phyloP scores from a whole-genome alignment of 768 basidiomycete genomes.

The Psilocybe sp. region DNA sequence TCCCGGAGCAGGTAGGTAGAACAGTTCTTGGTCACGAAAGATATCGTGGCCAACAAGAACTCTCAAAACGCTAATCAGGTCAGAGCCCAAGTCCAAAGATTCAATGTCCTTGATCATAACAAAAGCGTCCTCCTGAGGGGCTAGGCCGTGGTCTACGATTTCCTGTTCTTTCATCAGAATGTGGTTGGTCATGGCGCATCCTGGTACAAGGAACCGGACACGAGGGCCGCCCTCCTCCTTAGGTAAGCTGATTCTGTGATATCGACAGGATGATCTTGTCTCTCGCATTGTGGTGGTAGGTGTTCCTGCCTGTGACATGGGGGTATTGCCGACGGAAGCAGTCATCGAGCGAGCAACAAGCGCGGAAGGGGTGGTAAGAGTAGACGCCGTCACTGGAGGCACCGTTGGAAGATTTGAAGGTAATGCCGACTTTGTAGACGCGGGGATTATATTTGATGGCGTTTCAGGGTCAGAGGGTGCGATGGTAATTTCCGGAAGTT shows the following conservation, averaged over 20 bases:
- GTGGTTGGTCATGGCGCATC: constrained; percentile 57
- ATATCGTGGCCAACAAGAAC: constrained; percentile 65
- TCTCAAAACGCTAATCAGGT: constrained; percentile 55
- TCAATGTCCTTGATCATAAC: constrained; percentile 49
- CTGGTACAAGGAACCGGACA: constrained; percentile 65
- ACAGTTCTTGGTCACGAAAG: constrained; percentile 62
- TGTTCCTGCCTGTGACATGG: constrained; percentile 38
- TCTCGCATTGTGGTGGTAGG: too few species aligned
- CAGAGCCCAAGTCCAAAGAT: constrained; percentile 44
- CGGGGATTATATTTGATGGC: too few species aligned
- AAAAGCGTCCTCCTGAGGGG: constrained; percentile 45
- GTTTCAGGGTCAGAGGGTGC: too few species aligned
- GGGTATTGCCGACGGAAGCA: constrained; percentile 26
- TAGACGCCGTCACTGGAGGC: too few species aligned
- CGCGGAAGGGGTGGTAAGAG: too few species aligned
- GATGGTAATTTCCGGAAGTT: too few species aligned
- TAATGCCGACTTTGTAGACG: too few species aligned
- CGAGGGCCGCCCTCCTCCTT: constrained; percentile 49
- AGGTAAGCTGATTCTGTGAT: constrained; percentile 65
- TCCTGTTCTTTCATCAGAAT: constrained; percentile 59
- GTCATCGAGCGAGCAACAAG: neutral
- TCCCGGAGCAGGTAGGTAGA: constrained; percentile 53
- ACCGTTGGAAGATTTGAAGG: too few species aligned
- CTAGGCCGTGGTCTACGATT: constrained; percentile 60
- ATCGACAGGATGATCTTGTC: constrained; percentile 60